These are phyloP conservation scores for Artemisia annua DNA, from an alignment of 129 eudicot species.

Conservation along the genomic window DNA sequence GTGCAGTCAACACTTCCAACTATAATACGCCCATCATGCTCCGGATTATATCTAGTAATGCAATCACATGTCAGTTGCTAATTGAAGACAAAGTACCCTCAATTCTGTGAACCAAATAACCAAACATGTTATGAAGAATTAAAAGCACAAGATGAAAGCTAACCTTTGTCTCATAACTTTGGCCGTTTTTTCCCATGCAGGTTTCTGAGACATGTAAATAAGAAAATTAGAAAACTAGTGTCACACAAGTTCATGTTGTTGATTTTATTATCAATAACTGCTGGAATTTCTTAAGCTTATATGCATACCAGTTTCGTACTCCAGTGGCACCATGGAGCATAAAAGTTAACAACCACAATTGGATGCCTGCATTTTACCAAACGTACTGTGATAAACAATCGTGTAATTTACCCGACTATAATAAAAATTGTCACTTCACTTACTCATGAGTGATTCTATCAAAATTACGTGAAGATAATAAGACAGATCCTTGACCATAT, in stretches of 20 bases:
- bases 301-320: constrained; percentile 75
- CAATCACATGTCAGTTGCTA: constrained; percentile 16
- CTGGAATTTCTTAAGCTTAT: not conserved
- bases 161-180: constrained; percentile 77
- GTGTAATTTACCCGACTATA: not conserved
- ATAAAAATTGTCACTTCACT: constrained; percentile 28
- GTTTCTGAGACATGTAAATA: constrained; percentile 56
- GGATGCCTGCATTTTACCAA: constrained; percentile 57
- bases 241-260: not conserved
- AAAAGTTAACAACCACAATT: constrained; percentile 82
- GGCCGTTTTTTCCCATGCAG: constrained; percentile 95
- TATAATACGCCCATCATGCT: constrained; percentile 79
- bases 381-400: not conserved
- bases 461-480: constrained; percentile 54
- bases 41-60: constrained; percentile 70
- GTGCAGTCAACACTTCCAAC: constrained; percentile 93
- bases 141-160: constrained; percentile 4
- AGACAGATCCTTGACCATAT: constrained; percentile 70
- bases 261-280: not conserved
- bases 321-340: constrained; percentile 94
- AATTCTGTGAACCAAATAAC: constrained; percentile 6
- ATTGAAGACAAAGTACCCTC: constrained; percentile 12
- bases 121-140: constrained; percentile 5
- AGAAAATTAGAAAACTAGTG: not conserved
- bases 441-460: constrained; percentile 67